A percentile compares a stretch with the other conserved stretches of the same genome.
phyloP scores from a whole-genome alignment of 1,284 basidiomycete genomes.

The Rhodotorula sp. region DNA sequence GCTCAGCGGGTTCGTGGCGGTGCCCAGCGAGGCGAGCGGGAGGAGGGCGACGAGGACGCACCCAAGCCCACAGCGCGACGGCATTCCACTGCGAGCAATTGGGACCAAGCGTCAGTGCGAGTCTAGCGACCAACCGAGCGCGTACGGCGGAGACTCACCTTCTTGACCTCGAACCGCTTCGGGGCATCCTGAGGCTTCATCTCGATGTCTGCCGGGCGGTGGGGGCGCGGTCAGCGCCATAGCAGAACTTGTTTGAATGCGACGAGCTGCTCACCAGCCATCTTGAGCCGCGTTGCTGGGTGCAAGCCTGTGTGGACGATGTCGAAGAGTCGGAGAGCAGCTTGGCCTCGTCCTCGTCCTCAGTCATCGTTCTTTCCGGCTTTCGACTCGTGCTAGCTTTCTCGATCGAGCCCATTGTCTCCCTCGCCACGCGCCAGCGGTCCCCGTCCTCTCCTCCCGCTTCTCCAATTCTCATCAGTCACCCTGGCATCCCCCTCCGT shows the following conservation, averaged over 20 bases:
- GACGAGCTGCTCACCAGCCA: conserved; percentile 20
- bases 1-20: conserved; percentile 3
- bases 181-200: conserved; percentile 48
- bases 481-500: conserved; percentile 6
- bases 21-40: background rate
- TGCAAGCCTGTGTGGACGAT: background rate
- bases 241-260: fast-evolving
- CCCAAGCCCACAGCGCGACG: conserved; percentile 94
- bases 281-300: conserved; percentile 1
- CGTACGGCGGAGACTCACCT: conserved; percentile 58
- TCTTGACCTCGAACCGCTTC: conserved; percentile 90
- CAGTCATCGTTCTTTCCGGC: no score
- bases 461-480: background rate
- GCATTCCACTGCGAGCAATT: conserved; percentile 77
- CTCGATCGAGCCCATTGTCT: background rate
- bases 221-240: background rate
- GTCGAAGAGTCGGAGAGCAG: background rate
- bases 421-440: background rate
- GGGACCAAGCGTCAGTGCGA: conserved; percentile 13
- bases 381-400: background rate
- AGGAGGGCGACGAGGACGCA: conserved; percentile 50
- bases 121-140: background rate
- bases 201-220: conserved; percentile 63
- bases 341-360: background rate
- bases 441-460: background rate